Percentiles rank a stretch among this genome's conserved stretches.
These are phyloP conservation scores for Hemisphaericaspora xylanilytica DNA, from an alignment of 1,139 yeast genomes.

Conservation along the genomic window DNA sequence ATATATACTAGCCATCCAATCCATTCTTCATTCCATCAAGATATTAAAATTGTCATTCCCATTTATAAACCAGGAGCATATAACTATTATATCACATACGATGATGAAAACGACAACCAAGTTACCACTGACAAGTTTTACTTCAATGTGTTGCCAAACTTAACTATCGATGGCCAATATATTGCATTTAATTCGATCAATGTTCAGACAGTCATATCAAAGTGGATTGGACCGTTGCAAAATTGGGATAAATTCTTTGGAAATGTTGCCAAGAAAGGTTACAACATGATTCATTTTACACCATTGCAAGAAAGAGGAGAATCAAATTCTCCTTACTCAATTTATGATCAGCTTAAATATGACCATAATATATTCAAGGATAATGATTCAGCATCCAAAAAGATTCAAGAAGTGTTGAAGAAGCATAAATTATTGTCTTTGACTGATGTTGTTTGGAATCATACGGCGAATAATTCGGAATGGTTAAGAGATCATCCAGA, in stretches of 20 bases:
- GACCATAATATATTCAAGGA: conserved; percentile 63
- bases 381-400: conserved; percentile 29
- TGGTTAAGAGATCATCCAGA: conserved; percentile 91
- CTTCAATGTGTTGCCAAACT: conserved; percentile 80
- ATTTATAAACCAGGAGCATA: conserved; percentile 79
- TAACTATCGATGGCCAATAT: conserved; percentile 53
- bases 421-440: conserved; percentile 66
- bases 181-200: conserved; percentile 79
- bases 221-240: conserved; percentile 76
- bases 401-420: conserved; percentile 42
- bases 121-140: conserved; percentile 54
- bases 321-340: conserved; percentile 90
- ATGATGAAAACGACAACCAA: conserved; percentile 24
- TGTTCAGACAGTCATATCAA: conserved; percentile 82
- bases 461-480: conserved; percentile 83
- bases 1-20: conserved; percentile 49
- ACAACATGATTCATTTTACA: conserved; percentile 94
- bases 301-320: conserved; percentile 88
- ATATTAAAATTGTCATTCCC: conserved; percentile 57
- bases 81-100: conserved; percentile 55
- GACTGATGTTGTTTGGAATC: conserved; percentile 93
- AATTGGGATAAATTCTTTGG: conserved; percentile 67
- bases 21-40: conserved; percentile 54
- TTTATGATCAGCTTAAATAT: conserved; percentile 77
- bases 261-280: conserved; percentile 68